Evolutionary conservation across 495 filamentous ascomycete genomes (phyloP).

Genomic region (Sporormia fimetaria): DNA sequence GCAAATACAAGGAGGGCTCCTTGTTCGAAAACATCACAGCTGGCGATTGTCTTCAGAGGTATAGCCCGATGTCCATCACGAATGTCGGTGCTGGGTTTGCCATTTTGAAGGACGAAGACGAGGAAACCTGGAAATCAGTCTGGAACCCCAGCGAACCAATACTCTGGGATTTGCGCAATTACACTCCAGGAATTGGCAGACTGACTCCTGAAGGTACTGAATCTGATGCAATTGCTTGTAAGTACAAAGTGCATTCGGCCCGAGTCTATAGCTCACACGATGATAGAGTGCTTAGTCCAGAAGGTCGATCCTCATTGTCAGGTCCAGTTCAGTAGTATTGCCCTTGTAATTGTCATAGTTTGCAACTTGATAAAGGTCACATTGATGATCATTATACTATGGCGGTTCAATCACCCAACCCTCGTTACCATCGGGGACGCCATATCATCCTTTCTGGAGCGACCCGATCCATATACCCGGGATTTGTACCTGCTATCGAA

Average conservation of each 20-base stretch:
- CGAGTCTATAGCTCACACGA: neutral
- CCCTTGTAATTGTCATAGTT: constrained; percentile 11
- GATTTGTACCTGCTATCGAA: constrained; percentile 7
- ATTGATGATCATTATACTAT: constrained; percentile 6
- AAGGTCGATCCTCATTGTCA: constrained; percentile 2
- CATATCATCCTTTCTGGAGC: constrained; percentile 6
- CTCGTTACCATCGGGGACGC: constrained; percentile 11
- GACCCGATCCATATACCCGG: constrained; percentile 1
- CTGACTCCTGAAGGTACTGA: neutral
- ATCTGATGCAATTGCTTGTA: too few relatives aligned
- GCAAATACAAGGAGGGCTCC: constrained; percentile 4
- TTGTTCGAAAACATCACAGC: constrained; percentile 10
- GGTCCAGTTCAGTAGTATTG: constrained; percentile 5
- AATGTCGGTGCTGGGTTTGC: constrained; percentile 6
- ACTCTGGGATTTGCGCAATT: neutral
- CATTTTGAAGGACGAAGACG: too few relatives aligned
- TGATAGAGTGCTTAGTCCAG: constrained; percentile 13
- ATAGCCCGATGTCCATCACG: constrained; percentile 2
- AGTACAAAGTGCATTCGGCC: neutral
- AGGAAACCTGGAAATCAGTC: too few relatives aligned
- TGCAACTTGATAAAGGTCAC: constrained; percentile 9
- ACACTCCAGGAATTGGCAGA: neutral
- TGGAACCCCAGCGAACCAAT: neutral
- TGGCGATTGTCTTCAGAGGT: neutral
- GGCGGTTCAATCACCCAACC: neutral